Percentiles rank a stretch among this genome's conserved stretches.
phyloP scores from a whole-genome alignment of 2,329 filamentous ascomycete genomes.

The Fusarium stilboides region DNA sequence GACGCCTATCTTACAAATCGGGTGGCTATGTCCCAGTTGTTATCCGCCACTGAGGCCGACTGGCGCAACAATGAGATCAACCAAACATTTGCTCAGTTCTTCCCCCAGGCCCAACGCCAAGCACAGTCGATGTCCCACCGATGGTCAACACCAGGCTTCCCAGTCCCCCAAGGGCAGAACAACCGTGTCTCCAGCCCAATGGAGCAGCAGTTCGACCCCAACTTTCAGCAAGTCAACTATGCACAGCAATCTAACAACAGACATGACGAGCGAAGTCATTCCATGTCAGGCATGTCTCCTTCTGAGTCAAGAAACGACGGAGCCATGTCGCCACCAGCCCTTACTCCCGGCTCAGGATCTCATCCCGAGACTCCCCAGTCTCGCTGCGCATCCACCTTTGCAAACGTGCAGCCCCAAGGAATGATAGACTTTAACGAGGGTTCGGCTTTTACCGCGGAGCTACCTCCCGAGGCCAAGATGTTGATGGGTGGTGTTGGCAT shows the following conservation, averaged over 20 bases:
- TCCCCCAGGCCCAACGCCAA: conserved; percentile 57
- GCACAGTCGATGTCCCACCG: conserved; percentile 47
- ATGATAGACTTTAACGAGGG: conserved; percentile 42
- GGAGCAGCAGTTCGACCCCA: conserved; percentile 38
- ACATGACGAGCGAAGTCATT: conserved; percentile 36
- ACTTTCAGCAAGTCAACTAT: conserved; percentile 49
- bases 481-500: conserved; percentile 48
- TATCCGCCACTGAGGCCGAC: conserved; percentile 55
- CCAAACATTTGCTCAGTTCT: conserved; percentile 62
- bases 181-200: conserved; percentile 33
- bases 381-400: conserved; percentile 40
- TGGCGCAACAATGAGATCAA: conserved; percentile 65
- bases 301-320: conserved; percentile 33
- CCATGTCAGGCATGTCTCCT: conserved; percentile 38
- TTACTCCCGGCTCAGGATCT: conserved; percentile 50
- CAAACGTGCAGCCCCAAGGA: conserved; percentile 31
- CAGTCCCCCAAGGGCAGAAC: conserved; percentile 25
- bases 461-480: conserved; percentile 61
- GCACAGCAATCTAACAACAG: conserved; percentile 17
- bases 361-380: conserved; percentile 43
- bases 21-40: conserved; percentile 60
- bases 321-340: conserved; percentile 46
- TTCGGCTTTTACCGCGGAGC: conserved; percentile 60
- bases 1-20: conserved; percentile 63
- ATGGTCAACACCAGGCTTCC: conserved; percentile 41